Evolutionary conservation across 306 rosid species (phyloP), one percentile per base, ranked within the genome.

Genomic region (Cyclanthera cordifolia): DNA sequence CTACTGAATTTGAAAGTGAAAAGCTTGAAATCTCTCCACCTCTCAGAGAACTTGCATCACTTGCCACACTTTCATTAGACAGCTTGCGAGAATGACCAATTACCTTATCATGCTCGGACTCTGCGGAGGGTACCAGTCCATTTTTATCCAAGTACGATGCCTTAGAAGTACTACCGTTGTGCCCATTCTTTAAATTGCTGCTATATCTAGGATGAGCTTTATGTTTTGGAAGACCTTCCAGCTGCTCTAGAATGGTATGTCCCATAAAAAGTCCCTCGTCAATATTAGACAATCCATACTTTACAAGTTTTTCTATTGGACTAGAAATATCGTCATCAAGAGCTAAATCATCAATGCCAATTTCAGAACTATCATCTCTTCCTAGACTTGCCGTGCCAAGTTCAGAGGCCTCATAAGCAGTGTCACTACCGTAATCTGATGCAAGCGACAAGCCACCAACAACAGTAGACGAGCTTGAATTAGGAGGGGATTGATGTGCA

Each of bases 241-340:
- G 83, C 79, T 90, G 95, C 75, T 90, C 99, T 72, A 94, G 84
- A 79, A 94, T 90, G 28, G 99, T 85, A 81, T 94, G 97, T 53
- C 99, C 95, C 97, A 94, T 83, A 81, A 90, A 88, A n/a, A 94
- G 82, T 23, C 99, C 99, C 79, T 94, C 95, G 14, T 90, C 99
- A 75, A 94, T 94, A 78, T 94, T 90, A 60, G 97, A 78, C 85
- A 90, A 79, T 72, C 96, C 89, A 74, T 78, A 94, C 78, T 90
- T 88, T 74, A 84, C 88, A 71, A 94, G 89, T 77, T 82, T 94
- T 79, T 94, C 99, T 19, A 94, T 83, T 50, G 97, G 97, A 74
- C 84, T 81, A 1, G 89, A 79, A 75, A 87, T 71, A 74, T 87
- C 97, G 73, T 94, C 99, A 81, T 94, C 97, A 72, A 90, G 63